Evolutionary conservation across 2,329 filamentous ascomycete genomes (phyloP), one percentile per base, ranked within the genome.

Genomic region (Hymenoscyphus linearis): DNA sequence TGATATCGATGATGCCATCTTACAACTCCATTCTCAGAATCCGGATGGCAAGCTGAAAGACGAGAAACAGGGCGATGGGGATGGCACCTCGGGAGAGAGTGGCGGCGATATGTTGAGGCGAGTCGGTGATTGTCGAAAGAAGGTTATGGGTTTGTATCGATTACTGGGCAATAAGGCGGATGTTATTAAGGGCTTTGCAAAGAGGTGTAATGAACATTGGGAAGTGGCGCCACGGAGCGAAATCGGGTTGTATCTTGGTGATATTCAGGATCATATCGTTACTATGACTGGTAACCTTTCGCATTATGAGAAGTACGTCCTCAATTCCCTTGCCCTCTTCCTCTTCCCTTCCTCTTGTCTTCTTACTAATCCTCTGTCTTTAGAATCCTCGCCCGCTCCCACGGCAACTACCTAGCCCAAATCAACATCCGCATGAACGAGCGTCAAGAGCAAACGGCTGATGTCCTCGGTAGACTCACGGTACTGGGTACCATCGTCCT

Each of bases 361-460:
- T 44, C 37, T 4, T 9, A 14, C 26, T 36, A 53, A 66, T 72
- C 53, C 12, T 18, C 25, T 31, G 16, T 31, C 3, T 66, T 34
- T 66, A 95, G 91, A 71, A 90, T 99, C 56, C 82, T 99, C 31
- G 91, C 91, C 55, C 86, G 95, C 61, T 93, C 93, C 13, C 95
- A 99, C 72, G 90, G 86, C 72, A 99, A 98, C 74, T 99, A 99
- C 74, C 88, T 99, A n/a, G 95, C 95, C 0, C 95, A 99, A 74
- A 97, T 99, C 78, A 98, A 97, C 76, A 96, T 98, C 70, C 87
- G 92, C 71, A 98, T 98, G 93, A 97, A 97, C 75, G 93, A 98
- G 79, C 88, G 95, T 54, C 91, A 96, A 74, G 93, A 99, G 75
- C 88, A 96, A 77, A 99, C 95, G 1, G 91, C 92, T 47, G 93